A percentile compares a stretch with the other conserved stretches of the same genome.
Evolutionary conservation across 441 rosid genomes (phyloP).

Genomic region (Heliophila coronopifolia): DNA sequence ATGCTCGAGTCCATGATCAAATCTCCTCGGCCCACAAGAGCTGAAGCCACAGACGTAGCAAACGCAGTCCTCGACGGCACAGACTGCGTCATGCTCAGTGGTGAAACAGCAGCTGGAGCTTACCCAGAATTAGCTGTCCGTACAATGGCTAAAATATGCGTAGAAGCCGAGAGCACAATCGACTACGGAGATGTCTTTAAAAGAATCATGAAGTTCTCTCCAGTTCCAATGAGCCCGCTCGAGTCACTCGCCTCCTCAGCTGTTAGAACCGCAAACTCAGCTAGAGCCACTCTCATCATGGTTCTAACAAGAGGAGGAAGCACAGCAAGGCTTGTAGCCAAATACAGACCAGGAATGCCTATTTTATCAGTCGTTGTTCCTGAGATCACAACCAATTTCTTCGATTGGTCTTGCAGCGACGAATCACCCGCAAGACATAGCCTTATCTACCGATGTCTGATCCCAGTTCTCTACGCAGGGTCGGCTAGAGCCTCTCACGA

Average conservation of each 20-base stretch:
- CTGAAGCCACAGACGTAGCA: constrained; percentile 92
- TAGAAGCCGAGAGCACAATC: constrained; percentile 83
- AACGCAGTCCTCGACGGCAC: constrained; percentile 93
- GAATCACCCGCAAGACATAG: constrained; percentile 90
- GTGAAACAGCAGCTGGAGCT: constrained; percentile 91
- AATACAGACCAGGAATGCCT: constrained; percentile 91
- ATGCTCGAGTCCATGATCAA: constrained; percentile 97
- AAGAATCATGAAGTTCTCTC: constrained; percentile 76
- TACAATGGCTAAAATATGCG: constrained; percentile 78
- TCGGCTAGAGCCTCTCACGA: constrained; percentile 80
- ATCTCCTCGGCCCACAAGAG: constrained; percentile 92
- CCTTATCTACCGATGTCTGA: constrained; percentile 67
- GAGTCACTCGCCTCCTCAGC: constrained; percentile 95
- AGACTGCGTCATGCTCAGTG: constrained; percentile 91
- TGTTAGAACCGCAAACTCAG: constrained; percentile 84
- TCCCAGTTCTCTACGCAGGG: constrained; percentile 71
- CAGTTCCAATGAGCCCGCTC: constrained; percentile 91
- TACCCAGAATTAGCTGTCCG: constrained; percentile 86
- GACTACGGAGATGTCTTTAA: constrained; percentile 76
- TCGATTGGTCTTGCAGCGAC: constrained; percentile 82
- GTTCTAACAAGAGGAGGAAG: constrained; percentile 87
- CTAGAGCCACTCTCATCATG: constrained; percentile 75
- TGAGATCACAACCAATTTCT: constrained; percentile 69
- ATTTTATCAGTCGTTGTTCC: constrained; percentile 90
- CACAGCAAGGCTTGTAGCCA: constrained; percentile 84